Conservation (phyloP, 2,329 filamentous ascomycete species). For the Macrophomina tecta region DNA sequence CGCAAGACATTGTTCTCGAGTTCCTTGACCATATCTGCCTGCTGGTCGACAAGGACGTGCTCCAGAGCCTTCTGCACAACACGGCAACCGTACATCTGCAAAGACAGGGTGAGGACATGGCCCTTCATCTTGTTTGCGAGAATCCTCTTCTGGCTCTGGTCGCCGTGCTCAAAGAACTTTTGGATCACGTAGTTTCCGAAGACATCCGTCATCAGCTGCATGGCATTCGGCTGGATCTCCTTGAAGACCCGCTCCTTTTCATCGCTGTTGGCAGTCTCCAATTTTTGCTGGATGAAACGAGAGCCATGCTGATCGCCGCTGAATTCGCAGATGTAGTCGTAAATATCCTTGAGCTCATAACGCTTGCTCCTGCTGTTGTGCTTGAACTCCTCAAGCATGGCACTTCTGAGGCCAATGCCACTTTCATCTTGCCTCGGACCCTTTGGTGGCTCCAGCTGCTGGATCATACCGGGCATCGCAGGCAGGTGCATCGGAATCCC, state of each 20-base stretch:
- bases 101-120: conserved; percentile 78
- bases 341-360: conserved; percentile 89
- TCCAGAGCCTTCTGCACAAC: conserved; percentile 97
- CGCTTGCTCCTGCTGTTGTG: conserved; percentile 74
- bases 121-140: conserved; percentile 87
- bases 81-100: conserved; percentile 91
- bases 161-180: conserved; percentile 96
- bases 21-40: conserved; percentile 82
- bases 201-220: conserved; percentile 93
- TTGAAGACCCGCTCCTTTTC: conserved; percentile 91
- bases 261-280: conserved; percentile 91
- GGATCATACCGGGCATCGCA: conserved; percentile 44
- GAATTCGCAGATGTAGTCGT: conserved; percentile 87
- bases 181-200: conserved; percentile 99
- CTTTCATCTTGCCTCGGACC: conserved; percentile 63
- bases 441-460: conserved; percentile 48
- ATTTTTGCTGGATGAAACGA: conserved; percentile 90
- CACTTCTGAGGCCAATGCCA: conserved; percentile 69
- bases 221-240: conserved; percentile 82
- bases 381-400: conserved; percentile 80
- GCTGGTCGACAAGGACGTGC: conserved; percentile 89
- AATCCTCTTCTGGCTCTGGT: conserved; percentile 88
- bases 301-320: conserved; percentile 96
- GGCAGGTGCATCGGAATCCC: conserved; percentile 45
- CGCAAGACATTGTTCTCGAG: conserved; percentile 76